A percentile compares a stretch with the other conserved stretches of the same genome.
Evolutionary conservation across 495 filamentous ascomycete species (phyloP).

Genomic region (Xylaria grammica): DNA sequence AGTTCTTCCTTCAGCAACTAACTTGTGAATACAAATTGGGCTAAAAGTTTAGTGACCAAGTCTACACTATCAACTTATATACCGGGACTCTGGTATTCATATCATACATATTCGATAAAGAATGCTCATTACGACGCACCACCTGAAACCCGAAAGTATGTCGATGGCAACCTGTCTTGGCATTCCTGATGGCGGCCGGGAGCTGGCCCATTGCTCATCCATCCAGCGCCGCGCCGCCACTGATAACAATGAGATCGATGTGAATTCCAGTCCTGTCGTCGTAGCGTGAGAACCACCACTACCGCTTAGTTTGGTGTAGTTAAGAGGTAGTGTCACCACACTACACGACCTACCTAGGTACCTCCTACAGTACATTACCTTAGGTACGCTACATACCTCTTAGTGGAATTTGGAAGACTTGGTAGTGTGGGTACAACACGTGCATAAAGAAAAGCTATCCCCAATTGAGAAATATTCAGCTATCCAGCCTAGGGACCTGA

Average conservation of each 20-base stretch:
- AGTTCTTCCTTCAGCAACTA: too few relatives aligned
- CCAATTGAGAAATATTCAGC: not conserved
- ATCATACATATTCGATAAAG: not conserved
- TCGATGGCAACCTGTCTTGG: constrained; percentile 1
- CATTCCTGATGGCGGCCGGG: not conserved
- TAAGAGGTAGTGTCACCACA: too few relatives aligned
- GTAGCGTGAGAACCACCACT: not conserved
- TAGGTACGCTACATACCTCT: too few relatives aligned
- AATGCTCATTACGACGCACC: not conserved
- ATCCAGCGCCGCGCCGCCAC: not conserved
- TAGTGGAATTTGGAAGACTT: not conserved
- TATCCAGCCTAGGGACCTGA: not conserved
- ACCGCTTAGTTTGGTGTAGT: too few relatives aligned
- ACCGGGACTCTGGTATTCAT: not conserved
- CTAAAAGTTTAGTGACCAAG: not conserved
- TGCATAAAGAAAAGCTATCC: constrained; percentile 1
- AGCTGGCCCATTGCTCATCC: not conserved
- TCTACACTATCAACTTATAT: not conserved
- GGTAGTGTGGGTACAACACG: constrained; percentile 2
- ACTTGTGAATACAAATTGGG: too few relatives aligned
- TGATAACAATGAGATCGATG: not conserved
- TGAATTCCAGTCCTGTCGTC: not conserved
- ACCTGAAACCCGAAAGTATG: constrained; percentile 14
- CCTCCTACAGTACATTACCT: too few relatives aligned
- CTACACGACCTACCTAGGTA: too few relatives aligned